Conservation (phyloP, 495 filamentous ascomycete genomes). For the Thozetella sp. region DNA sequence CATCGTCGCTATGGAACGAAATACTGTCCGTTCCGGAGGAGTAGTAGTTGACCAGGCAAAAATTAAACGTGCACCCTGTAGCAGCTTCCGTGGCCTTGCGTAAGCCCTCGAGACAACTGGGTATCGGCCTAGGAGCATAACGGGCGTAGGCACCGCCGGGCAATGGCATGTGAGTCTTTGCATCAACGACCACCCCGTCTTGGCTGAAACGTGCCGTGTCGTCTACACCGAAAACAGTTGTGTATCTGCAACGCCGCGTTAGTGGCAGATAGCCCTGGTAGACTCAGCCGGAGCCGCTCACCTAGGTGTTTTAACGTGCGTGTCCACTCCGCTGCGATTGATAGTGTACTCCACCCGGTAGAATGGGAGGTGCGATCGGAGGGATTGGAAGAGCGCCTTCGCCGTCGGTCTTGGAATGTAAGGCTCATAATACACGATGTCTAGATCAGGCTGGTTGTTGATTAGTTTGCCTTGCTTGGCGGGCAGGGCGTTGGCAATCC, state of each 20-base stretch:
- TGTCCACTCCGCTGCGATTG: conserved; percentile 57
- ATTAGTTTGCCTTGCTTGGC: conserved; percentile 40
- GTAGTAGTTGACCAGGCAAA: conserved; percentile 79
- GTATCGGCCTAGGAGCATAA: conserved; percentile 64
- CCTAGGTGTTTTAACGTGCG: conserved; percentile 65
- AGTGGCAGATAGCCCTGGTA: not conserved
- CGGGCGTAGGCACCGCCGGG: conserved; percentile 47
- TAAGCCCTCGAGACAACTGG: conserved; percentile 62
- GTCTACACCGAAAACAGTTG: conserved; percentile 74
- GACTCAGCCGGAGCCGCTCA: conserved; percentile 9
- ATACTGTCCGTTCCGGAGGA: conserved; percentile 70
- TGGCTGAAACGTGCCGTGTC: conserved; percentile 50
- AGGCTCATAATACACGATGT: conserved; percentile 69
- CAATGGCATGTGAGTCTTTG: conserved; percentile 37
- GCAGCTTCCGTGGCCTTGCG: conserved; percentile 56
- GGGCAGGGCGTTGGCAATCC: conserved; percentile 24
- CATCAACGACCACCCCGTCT: conserved; percentile 46
- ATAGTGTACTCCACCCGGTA: conserved; percentile 74
- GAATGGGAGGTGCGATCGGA: conserved; percentile 65
- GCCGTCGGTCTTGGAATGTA: conserved; percentile 55
- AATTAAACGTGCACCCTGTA: conserved; percentile 68
- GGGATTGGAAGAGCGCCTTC: conserved; percentile 64
- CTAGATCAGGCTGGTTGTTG: conserved; percentile 64
- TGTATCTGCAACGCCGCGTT: conserved; percentile 29
- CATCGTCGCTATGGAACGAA: conserved; percentile 75